Evolutionary conservation across 2,329 filamentous ascomycete species (phyloP).

Genomic region (Xylaria sp.): DNA sequence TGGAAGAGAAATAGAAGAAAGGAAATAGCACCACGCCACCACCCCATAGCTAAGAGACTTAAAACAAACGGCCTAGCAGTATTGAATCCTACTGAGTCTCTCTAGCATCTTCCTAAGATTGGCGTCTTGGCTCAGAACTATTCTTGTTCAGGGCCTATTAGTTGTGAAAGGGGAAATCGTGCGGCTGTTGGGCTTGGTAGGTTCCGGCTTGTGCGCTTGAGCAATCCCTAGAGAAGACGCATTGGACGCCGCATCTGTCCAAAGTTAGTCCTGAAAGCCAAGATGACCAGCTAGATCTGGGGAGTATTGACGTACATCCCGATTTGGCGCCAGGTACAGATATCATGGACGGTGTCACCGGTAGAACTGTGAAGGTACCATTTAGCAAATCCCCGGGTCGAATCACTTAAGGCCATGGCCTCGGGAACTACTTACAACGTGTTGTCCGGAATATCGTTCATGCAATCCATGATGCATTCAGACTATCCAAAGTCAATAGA

Average conservation of each 20-base stretch:
- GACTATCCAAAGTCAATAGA: neutral
- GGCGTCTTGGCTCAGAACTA: neutral
- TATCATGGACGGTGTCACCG: neutral
- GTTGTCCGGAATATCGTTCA: neutral
- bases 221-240: neutral
- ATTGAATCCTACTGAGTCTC: neutral
- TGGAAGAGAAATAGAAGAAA: neutral
- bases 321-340: neutral
- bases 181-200: neutral
- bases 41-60: neutral
- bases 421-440: neutral
- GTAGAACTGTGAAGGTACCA: neutral
- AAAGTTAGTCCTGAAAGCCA: neutral
- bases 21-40: neutral
- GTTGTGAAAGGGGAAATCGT: neutral
- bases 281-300: neutral
- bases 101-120: neutral
- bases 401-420: neutral
- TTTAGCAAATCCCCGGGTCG: neutral
- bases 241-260: neutral
- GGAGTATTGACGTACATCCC: neutral
- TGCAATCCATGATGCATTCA: neutral
- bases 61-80: neutral
- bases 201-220: neutral
- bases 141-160: neutral